Conservation (phyloP, 164 flowering plant genomes). For the Dillenia turbinata region DNA sequence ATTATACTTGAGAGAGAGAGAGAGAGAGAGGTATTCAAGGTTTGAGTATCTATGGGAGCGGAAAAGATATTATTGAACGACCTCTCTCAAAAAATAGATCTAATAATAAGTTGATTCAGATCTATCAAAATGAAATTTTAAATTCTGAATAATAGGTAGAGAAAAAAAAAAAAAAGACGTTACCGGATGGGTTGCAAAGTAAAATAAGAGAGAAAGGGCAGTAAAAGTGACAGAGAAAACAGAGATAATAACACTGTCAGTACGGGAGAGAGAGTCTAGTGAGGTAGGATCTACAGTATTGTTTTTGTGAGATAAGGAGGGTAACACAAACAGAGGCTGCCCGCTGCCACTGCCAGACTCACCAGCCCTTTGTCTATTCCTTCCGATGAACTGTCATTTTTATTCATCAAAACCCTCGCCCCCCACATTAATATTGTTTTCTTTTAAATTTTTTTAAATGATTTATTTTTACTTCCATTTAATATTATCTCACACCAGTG, state of each 20-base stretch:
- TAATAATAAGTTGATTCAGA: too few species aligned
- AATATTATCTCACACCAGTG: too few species aligned
- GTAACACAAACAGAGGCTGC: conserved; percentile 6
- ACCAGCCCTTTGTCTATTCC: conserved; percentile 28
- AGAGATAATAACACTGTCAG: neutral
- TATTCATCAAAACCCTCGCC: conserved; percentile 8
- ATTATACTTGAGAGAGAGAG: too few species aligned
- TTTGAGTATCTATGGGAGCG: too few species aligned
- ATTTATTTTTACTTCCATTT: too few species aligned
- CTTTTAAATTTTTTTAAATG: too few species aligned
- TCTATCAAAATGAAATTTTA: too few species aligned
- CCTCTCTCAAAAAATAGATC: too few species aligned
- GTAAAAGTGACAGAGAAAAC: neutral
- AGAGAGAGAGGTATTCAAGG: too few species aligned
- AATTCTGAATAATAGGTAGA: too few species aligned
- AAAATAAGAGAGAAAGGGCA: neutral
- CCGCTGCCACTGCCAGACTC: conserved; percentile 13
- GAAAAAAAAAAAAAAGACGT: too few species aligned
- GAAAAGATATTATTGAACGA: too few species aligned
- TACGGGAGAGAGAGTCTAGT: neutral
- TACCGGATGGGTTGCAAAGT: neutral
- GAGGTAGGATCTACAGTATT: neutral
- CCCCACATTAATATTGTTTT: neutral
- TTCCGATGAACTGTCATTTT: conserved; percentile 34
- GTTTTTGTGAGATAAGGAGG: neutral